Conservation (phyloP, 208 protist genomes). For the Crithidia sp. region DNA sequence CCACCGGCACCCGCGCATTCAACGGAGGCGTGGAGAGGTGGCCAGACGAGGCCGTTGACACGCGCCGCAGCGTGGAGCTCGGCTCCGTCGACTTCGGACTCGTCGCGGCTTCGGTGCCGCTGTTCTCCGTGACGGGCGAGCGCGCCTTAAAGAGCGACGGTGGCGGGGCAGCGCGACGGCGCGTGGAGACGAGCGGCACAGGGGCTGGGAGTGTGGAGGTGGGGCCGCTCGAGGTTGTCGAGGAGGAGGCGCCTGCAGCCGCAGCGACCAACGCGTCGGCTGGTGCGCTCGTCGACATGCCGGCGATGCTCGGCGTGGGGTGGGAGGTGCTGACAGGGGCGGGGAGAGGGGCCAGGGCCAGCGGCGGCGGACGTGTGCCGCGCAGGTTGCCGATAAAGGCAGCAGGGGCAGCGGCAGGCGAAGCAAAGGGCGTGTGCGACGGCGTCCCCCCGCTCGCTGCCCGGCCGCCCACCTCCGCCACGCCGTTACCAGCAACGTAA, state of each 20-base stretch:
- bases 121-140: constrained; percentile 5
- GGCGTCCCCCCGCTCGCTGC: constrained; percentile 3
- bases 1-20: constrained; percentile 10
- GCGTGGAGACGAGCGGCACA: neutral
- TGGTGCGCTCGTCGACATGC: neutral
- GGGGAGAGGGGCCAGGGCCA: constrained; percentile 9
- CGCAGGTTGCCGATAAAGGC: neutral
- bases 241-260: neutral
- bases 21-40: constrained; percentile 5
- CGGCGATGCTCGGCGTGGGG: neutral
- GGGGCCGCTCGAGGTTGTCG: neutral
- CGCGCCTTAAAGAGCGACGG: constrained; percentile 16
- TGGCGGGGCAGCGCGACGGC: constrained; percentile 8
- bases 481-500: neutral
- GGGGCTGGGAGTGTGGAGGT: neutral
- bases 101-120: neutral
- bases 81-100: constrained; percentile 17
- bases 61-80: neutral
- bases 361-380: constrained; percentile 7
- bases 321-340: neutral
- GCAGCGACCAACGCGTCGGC: neutral
- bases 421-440: constrained; percentile 10
- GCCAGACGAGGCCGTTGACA: neutral
- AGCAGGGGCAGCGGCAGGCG: neutral
- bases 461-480: neutral